Evolutionary conservation across 2,329 filamentous ascomycete genomes (phyloP), one percentile per base, ranked within the genome.

Genomic region (Pseudogymnoascus sp.): DNA sequence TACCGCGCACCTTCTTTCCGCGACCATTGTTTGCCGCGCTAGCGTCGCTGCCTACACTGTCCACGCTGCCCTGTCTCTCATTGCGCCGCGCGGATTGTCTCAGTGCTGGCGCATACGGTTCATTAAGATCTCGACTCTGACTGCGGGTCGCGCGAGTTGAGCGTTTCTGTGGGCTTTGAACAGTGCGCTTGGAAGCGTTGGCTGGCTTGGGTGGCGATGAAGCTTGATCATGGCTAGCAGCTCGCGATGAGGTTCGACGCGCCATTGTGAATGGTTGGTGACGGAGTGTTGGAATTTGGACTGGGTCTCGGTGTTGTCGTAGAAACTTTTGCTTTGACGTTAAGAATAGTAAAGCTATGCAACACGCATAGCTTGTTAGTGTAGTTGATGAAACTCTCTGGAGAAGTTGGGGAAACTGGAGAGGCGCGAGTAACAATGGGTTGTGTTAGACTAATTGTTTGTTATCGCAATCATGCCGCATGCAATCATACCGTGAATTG

Each of bases 91-190:
- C 61, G 40, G 25, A 23, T 62, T 25, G 61, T 64, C 35, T 33
- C 25, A 16, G 66, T 12, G n/a, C 28, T 10, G 35, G 56, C 14
- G 60, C 47, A 63, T 67, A 59, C 37, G 35, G 62, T 5, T 66
- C 65, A n/a, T 65, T 72, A 8, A 71, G 64, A 40, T 77, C 73
- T 18, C 72, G 71, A 66, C 76, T 78, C 61, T 70, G 72, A 62
- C 76, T 77, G 62, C 76, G 70, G 5, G 75, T 76, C 21, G 72
- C 66, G 59, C 76, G 66, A 5, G 67, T 70, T 31, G 42, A 60
- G 16, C 65, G 68, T 37, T 61, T 59, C 11, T 62, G 35, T 8
- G 69, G 67, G 56, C 64, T 70, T 64, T 62, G 65, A 47, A 68
- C 59, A 12, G 59, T 35, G 28, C 44, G 63, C 50, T 50, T 38